Evolutionary conservation across 2,329 filamentous ascomycete genomes (phyloP).

Genomic region (Rhynchosporium secalis): DNA sequence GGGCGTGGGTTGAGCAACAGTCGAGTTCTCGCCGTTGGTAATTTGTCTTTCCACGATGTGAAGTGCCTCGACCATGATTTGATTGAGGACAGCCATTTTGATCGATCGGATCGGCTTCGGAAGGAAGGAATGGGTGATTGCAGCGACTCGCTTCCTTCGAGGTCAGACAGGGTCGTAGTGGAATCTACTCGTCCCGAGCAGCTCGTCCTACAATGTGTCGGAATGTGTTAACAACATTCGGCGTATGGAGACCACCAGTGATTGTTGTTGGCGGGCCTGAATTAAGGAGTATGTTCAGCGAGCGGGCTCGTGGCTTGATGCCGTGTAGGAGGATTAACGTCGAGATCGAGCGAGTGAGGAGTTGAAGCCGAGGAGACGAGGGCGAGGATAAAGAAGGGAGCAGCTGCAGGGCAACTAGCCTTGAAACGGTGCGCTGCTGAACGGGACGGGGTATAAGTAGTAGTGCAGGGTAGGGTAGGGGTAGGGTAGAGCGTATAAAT

Average conservation of each 20-base stretch:
- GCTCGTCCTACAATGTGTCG: slow-evolving; percentile 9
- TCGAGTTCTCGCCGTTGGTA: slow-evolving; percentile 23
- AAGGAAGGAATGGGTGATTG: slow-evolving; percentile 21
- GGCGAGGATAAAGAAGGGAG: slow-evolving; percentile 3
- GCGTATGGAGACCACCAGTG: slow-evolving; percentile 8
- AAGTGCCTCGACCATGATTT: slow-evolving; percentile 34
- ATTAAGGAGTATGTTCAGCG: background rate
- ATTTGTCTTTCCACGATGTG: slow-evolving; percentile 32
- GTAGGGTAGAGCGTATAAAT: no score
- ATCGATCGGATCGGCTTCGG: slow-evolving; percentile 8
- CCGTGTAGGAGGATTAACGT: background rate
- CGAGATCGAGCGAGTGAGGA: background rate
- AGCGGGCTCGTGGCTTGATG: background rate
- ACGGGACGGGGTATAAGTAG: background rate
- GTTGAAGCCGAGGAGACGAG: background rate
- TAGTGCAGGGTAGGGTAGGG: no score
- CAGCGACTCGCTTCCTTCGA: slow-evolving; percentile 5
- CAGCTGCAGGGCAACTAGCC: background rate
- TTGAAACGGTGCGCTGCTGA: slow-evolving; percentile 6
- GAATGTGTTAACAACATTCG: slow-evolving; percentile 11
- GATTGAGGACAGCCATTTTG: slow-evolving; percentile 34
- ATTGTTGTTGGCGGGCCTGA: background rate
- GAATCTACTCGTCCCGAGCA: slow-evolving; percentile 7
- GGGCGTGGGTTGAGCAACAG: slow-evolving; percentile 15
- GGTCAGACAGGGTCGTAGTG: slow-evolving; percentile 2